These are phyloP conservation scores for Colletotrichum coccodes DNA, from an alignment of 2,329 filamentous ascomycete species.

Conservation along the genomic window DNA sequence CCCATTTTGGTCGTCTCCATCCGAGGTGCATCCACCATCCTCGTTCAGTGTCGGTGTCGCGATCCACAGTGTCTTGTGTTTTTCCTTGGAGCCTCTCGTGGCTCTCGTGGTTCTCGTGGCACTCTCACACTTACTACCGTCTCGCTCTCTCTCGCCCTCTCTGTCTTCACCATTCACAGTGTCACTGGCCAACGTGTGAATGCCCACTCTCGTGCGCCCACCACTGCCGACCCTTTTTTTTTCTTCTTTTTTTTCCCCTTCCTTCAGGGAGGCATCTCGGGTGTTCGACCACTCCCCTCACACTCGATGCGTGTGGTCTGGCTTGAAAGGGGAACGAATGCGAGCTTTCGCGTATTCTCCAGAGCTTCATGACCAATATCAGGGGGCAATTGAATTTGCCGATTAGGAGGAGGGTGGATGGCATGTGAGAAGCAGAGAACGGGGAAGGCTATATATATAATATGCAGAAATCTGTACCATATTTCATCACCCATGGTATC, in stretches of 20 bases:
- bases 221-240: background rate
- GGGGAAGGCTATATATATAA: background rate
- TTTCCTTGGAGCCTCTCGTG: background rate
- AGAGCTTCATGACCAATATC: background rate
- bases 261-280: background rate
- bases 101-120: no score
- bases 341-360: background rate
- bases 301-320: background rate
- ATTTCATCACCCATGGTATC: background rate
- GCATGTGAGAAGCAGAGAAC: background rate
- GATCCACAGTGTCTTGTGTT: background rate
- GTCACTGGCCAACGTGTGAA: no score
- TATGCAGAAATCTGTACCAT: constrained; percentile 6
- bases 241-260: background rate
- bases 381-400: background rate
- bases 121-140: background rate
- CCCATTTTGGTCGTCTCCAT: background rate
- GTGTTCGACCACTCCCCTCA: background rate
- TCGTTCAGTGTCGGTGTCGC: background rate
- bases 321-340: background rate
- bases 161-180: no score
- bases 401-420: background rate
- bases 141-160: background rate
- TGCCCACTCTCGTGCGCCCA: background rate
- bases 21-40: constrained; percentile 21